Conservation (phyloP, 1,284 basidiomycete species). For the Singerocomus inundabilis region DNA sequence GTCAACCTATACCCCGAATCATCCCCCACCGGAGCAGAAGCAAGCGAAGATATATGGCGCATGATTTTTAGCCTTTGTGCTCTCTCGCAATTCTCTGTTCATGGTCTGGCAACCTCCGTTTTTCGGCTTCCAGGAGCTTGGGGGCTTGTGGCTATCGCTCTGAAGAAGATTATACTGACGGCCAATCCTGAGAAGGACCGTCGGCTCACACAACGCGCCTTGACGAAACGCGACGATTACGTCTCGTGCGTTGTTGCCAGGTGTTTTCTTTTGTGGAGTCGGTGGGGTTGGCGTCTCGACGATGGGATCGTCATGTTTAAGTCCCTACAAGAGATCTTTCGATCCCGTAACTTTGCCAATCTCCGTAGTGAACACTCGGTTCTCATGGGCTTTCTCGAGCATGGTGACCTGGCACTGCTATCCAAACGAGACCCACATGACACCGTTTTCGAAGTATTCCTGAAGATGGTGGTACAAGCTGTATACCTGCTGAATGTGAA, state of each 20-base stretch:
- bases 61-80: slow-evolving; percentile 69
- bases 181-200: slow-evolving; percentile 51
- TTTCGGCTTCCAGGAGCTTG: slow-evolving; percentile 63
- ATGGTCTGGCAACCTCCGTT: slow-evolving; percentile 55
- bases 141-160: slow-evolving; percentile 58
- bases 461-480: slow-evolving; percentile 73
- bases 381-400: slow-evolving; percentile 76
- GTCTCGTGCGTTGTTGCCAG: slow-evolving; percentile 71
- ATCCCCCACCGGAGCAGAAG: slow-evolving; percentile 41
- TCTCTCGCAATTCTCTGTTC: slow-evolving; percentile 75
- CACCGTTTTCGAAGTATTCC: slow-evolving; percentile 76
- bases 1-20: slow-evolving; percentile 36
- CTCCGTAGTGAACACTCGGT: slow-evolving; percentile 73
- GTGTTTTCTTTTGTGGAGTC: slow-evolving; percentile 67
- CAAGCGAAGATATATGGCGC: slow-evolving; percentile 74
- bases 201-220: slow-evolving; percentile 36
- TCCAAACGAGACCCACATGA: slow-evolving; percentile 56
- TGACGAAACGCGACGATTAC: slow-evolving; percentile 73
- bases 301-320: slow-evolving; percentile 62
- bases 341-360: slow-evolving; percentile 77
- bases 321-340: slow-evolving; percentile 75
- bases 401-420: slow-evolving; percentile 58
- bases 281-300: slow-evolving; percentile 76
- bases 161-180: slow-evolving; percentile 60
- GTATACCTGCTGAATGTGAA: slow-evolving; percentile 36